phyloP scores from a whole-genome alignment of 2,329 filamentous ascomycete genomes.

The Fusarium graminum region DNA sequence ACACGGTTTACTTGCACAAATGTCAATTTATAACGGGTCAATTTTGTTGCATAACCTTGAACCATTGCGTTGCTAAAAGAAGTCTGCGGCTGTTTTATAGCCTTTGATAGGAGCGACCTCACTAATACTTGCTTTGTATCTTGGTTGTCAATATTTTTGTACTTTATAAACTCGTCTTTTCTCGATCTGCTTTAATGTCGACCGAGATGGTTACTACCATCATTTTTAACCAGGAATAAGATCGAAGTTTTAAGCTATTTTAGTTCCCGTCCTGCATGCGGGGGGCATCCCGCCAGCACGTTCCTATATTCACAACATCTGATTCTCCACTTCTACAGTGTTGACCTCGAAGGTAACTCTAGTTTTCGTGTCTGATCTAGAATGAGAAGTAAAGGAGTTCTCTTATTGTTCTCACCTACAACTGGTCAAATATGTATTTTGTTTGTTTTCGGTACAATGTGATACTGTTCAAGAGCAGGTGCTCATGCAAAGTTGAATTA shows the following conservation, averaged over 20 bases:
- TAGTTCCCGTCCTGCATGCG: background rate
- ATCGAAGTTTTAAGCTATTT: background rate
- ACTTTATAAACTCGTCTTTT: background rate
- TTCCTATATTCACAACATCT: too few relatives aligned
- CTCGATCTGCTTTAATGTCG: background rate
- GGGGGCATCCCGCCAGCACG: background rate
- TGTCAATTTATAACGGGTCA: slow-evolving; percentile 6
- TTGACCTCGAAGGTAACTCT: too few relatives aligned
- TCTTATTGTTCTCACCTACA: too few relatives aligned
- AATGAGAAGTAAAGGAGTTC: too few relatives aligned
- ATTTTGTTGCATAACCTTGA: slow-evolving; percentile 9
- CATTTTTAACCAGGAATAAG: background rate
- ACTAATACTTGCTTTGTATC: slow-evolving; percentile 5
- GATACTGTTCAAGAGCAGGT: too few relatives aligned
- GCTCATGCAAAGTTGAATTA: too few relatives aligned
- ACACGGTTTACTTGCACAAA: background rate
- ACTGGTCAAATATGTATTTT: too few relatives aligned
- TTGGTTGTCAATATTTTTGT: background rate
- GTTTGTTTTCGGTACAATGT: too few relatives aligned
- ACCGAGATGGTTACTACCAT: slow-evolving; percentile 6
- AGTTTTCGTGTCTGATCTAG: too few relatives aligned
- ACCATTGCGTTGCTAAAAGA: background rate
- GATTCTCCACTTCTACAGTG: background rate
- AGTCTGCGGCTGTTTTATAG: background rate
- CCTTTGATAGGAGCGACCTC: background rate